A percentile compares a stretch with the other conserved stretches of the same genome.
Evolutionary conservation across 306 rosid genomes (phyloP).

Genomic region (Alnus glutinosa): DNA sequence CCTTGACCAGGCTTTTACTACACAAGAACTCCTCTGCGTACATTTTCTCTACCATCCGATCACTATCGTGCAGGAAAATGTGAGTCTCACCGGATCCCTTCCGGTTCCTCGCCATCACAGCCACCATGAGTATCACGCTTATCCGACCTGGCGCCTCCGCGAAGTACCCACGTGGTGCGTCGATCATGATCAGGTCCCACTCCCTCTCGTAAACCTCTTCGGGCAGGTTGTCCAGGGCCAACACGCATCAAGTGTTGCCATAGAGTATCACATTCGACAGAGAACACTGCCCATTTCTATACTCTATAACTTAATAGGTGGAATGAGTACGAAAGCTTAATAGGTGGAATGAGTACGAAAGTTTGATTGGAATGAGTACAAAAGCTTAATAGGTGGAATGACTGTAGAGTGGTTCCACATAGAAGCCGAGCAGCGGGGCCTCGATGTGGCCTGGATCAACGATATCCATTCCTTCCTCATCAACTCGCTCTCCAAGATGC

Average conservation of each 20-base stretch:
- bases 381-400: too few relatives aligned
- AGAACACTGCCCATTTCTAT: conserved; percentile 22
- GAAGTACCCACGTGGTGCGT: conserved; percentile 80
- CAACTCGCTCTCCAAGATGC: too few relatives aligned
- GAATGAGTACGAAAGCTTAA: too few relatives aligned
- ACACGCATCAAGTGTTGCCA: conserved; percentile 52
- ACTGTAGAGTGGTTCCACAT: too few relatives aligned
- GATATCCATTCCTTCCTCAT: too few relatives aligned
- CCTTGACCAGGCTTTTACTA: conserved; percentile 47
- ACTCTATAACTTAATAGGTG: too few relatives aligned
- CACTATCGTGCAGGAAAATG: conserved; percentile 81
- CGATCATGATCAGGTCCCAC: conserved; percentile 94
- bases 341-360: too few relatives aligned
- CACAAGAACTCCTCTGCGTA: conserved; percentile 83
- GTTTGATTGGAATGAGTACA: too few relatives aligned
- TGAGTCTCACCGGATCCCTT: conserved; percentile 75
- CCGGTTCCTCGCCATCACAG: conserved; percentile 79
- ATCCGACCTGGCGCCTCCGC: conserved; percentile 89
- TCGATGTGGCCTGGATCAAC: too few relatives aligned
- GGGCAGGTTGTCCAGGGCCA: conserved; percentile 75
- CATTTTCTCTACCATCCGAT: conserved; percentile 80
- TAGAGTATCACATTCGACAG: conserved; percentile 47
- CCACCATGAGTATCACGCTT: conserved; percentile 85
- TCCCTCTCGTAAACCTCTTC: conserved; percentile 68
- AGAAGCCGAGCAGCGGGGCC: too few relatives aligned